These are phyloP conservation scores for Sequoia sempervirens DNA, from an alignment of 75 land plant genomes.

Conservation along the genomic window DNA sequence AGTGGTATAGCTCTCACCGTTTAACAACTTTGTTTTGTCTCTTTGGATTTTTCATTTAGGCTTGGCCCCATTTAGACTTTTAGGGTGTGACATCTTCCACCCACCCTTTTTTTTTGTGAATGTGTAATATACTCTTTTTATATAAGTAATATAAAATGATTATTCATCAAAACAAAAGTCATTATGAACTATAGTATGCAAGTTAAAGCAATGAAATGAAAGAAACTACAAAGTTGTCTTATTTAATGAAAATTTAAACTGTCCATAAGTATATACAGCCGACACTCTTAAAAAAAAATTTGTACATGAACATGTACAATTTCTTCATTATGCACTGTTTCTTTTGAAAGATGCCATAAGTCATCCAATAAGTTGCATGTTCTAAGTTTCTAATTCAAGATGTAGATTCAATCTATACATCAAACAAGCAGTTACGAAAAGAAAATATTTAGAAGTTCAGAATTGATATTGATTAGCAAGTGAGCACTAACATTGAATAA, in stretches of 20 bases:
- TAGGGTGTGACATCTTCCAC: too few species aligned
- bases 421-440: background rate
- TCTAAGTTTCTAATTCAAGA: background rate
- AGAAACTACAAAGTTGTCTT: background rate
- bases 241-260: background rate
- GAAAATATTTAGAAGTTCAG: background rate
- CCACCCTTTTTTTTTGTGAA: too few species aligned
- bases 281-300: background rate
- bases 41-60: too few species aligned
- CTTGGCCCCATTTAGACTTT: too few species aligned
- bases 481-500: background rate
- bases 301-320: background rate
- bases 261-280: background rate
- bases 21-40: too few species aligned
- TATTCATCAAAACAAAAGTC: too few species aligned
- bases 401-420: background rate
- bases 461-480: slow-evolving; percentile 1
- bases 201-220: background rate
- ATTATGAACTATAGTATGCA: background rate
- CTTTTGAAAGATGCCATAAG: background rate
- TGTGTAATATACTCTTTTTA: too few species aligned
- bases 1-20: too few species aligned
- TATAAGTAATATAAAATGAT: too few species aligned
- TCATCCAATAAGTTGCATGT: background rate
- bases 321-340: background rate